phyloP scores from a whole-genome alignment of 164 flowering plant species.

The Tetrastigma voinierianum region DNA sequence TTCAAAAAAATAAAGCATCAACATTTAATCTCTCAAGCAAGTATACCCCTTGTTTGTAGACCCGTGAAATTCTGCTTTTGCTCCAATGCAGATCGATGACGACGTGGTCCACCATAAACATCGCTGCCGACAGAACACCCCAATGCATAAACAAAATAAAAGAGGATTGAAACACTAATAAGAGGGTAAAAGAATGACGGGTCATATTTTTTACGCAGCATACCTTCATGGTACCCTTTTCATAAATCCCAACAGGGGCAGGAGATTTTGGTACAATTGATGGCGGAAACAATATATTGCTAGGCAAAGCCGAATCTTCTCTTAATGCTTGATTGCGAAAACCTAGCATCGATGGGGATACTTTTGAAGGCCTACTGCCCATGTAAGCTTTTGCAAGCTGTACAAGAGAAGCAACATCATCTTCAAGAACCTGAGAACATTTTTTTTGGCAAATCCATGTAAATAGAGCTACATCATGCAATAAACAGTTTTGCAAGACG shows the following conservation, averaged over 20 bases:
- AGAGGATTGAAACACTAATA: not conserved
- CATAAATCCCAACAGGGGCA: constrained; percentile 26
- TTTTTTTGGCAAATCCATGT: constrained; percentile 5
- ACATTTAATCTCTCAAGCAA: not conserved
- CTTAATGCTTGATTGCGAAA: constrained; percentile 37
- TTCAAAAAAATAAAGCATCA: constrained; percentile 2
- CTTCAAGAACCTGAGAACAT: constrained; percentile 51
- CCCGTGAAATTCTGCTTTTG: constrained; percentile 25
- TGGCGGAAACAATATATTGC: constrained; percentile 22
- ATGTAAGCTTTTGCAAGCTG: no score
- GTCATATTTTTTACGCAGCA: not conserved
- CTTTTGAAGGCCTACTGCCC: no score
- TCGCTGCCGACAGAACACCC: constrained; percentile 32
- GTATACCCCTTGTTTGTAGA: constrained; percentile 48
- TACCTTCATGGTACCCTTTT: constrained; percentile 55
- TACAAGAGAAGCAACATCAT: no score
- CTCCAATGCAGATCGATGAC: constrained; percentile 39
- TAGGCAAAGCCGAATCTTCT: constrained; percentile 33
- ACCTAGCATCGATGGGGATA: constrained; percentile 50
- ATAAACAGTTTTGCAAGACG: not conserved
- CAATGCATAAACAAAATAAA: constrained; percentile 15
- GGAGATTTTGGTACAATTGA: constrained; percentile 40
- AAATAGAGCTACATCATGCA: constrained; percentile 2
- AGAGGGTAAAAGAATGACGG: not conserved
- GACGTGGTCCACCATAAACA: constrained; percentile 36